A percentile compares a stretch with the other conserved stretches of the same genome.
Conservation (phyloP, 2,329 filamentous ascomycete species). For the Cercospora citrullina region DNA sequence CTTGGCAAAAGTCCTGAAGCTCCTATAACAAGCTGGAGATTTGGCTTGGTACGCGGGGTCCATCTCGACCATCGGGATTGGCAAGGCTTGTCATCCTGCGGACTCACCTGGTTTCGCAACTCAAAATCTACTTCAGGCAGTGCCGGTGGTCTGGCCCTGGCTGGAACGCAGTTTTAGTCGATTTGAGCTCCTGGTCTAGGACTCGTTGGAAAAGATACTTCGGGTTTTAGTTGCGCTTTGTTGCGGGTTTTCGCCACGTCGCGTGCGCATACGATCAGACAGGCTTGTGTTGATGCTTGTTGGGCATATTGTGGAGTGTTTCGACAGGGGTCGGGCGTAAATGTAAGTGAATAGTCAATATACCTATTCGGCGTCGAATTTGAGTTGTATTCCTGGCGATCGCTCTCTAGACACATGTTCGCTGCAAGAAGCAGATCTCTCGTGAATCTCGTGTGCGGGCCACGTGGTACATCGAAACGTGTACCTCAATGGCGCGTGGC, state of each 20-base stretch:
- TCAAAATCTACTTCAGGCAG: neutral
- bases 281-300: neutral
- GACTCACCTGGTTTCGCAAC: neutral
- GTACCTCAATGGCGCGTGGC: neutral
- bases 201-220: neutral
- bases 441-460: neutral
- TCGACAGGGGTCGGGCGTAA: neutral
- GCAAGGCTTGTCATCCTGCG: neutral
- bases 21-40: neutral
- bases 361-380: neutral
- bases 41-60: neutral
- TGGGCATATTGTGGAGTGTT: neutral
- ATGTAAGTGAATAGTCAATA: neutral
- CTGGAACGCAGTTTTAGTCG: neutral
- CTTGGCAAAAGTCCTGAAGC: neutral
- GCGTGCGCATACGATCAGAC: neutral
- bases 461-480: neutral
- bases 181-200: neutral
- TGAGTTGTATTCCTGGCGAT: neutral
- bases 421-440: neutral
- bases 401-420: neutral
- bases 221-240: neutral
- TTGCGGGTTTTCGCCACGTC: neutral
- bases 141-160: neutral
- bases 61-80: neutral